These are phyloP conservation scores for Phylloporus scabripes DNA, from an alignment of 768 basidiomycete species.

Conservation along the genomic window DNA sequence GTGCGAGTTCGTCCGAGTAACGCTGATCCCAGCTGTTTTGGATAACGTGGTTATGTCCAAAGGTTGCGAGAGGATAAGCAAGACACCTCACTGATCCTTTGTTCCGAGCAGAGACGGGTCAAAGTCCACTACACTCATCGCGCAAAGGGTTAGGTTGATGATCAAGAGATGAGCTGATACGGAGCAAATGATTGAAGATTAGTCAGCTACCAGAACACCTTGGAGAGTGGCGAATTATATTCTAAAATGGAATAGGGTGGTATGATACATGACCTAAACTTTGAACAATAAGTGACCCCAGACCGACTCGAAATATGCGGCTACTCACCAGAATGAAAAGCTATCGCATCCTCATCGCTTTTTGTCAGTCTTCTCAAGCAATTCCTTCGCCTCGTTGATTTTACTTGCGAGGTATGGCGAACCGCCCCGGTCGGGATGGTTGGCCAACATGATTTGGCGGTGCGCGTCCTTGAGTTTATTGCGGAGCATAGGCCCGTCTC, in stretches of 20 bases:
- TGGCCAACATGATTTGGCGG: constrained; percentile 94
- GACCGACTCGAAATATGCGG: neutral
- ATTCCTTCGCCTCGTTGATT: constrained; percentile 96
- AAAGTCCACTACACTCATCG: constrained; percentile 42
- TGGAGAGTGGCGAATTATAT: constrained; percentile 13
- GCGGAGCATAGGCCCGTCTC: constrained; percentile 78
- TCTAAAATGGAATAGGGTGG: constrained; percentile 14
- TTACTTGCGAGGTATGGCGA: constrained; percentile 98
- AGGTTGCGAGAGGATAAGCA: neutral
- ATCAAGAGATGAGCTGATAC: neutral
- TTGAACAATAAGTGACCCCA: neutral
- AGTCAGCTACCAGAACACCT: constrained; percentile 14
- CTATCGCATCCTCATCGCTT: constrained; percentile 27
- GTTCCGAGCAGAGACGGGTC: constrained; percentile 73
- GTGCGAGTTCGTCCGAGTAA: constrained; percentile 63
- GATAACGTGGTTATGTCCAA: neutral
- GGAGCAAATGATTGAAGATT: constrained; percentile 4
- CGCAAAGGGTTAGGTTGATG: neutral
- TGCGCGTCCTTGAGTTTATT: constrained; percentile 89
- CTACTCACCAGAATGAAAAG: constrained; percentile 10
- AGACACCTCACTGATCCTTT: constrained; percentile 60
- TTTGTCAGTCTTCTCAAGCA: constrained; percentile 76
- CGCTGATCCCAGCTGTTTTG: constrained; percentile 67
- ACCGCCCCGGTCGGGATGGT: constrained; percentile 97
- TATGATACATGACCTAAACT: constrained; percentile 19